Percentiles rank a stretch among this genome's conserved stretches.
These are phyloP conservation scores for Blastocystis sp. DNA, from an alignment of 352 stramenopile species.

Conservation along the genomic window DNA sequence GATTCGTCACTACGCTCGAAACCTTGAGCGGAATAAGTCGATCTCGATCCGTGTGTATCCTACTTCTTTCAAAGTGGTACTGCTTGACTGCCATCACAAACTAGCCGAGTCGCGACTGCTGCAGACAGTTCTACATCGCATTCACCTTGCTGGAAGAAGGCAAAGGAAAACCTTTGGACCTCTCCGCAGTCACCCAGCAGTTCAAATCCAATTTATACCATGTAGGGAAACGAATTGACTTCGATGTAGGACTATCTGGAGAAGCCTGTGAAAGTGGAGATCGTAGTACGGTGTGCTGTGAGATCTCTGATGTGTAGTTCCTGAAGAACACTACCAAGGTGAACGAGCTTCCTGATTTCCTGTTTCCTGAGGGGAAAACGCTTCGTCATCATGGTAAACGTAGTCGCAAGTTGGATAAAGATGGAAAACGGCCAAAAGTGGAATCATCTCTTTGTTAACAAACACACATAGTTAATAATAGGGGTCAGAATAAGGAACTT, in stretches of 20 bases:
- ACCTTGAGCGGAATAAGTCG: slow-evolving; percentile 67
- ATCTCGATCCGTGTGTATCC: slow-evolving; percentile 68
- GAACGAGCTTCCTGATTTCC: slow-evolving; percentile 31
- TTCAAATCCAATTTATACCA: not conserved
- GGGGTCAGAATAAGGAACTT: slow-evolving; percentile 45
- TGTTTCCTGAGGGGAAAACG: slow-evolving; percentile 29
- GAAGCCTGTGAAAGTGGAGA: not conserved
- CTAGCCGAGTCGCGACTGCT: not conserved
- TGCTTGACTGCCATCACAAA: not conserved
- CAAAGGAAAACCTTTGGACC: not conserved
- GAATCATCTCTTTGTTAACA: not conserved
- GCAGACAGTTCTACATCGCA: slow-evolving; percentile 32
- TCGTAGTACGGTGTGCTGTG: not conserved
- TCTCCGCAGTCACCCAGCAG: not conserved
- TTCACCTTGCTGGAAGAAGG: not conserved
- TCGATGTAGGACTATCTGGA: not conserved
- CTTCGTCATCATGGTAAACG: not conserved
- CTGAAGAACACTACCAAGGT: slow-evolving; percentile 39
- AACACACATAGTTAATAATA: not conserved
- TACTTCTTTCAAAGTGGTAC: slow-evolving; percentile 67
- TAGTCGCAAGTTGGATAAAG: not conserved
- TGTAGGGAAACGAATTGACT: not conserved
- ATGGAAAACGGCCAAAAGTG: not conserved
- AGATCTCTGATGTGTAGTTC: not conserved
- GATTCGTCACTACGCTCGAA: slow-evolving; percentile 79